Evolutionary conservation across 768 basidiomycete genomes (phyloP).

Genomic region (Collybia sp.): DNA sequence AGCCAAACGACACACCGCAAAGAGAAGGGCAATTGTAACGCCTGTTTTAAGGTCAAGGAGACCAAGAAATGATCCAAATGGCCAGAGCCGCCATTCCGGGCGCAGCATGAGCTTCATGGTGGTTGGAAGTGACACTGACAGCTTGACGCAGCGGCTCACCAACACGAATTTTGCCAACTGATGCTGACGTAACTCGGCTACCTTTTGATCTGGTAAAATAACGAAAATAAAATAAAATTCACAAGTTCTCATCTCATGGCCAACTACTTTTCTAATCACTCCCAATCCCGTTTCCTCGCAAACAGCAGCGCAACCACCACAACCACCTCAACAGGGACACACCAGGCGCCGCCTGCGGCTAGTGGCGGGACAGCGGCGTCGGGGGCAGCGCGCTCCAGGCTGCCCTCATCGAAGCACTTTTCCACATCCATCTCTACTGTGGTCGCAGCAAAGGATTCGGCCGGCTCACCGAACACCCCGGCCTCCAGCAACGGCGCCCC

Average conservation of each 20-base stretch:
- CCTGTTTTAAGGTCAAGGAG: constrained; percentile 93
- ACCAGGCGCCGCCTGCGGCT: constrained; percentile 16
- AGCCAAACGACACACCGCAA: constrained; percentile 58
- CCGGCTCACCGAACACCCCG: constrained; percentile 23
- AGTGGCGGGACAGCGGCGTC: constrained; percentile 3
- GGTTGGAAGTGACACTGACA: neutral
- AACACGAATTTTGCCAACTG: no score
- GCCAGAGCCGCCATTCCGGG: constrained; percentile 81
- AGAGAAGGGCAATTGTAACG: constrained; percentile 81
- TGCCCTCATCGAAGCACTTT: constrained; percentile 69
- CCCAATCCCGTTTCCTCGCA: constrained; percentile 65
- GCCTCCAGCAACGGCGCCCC: constrained; percentile 27
- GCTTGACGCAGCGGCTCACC: constrained; percentile 1
- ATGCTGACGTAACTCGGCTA: no score
- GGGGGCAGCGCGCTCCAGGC: constrained; percentile 32
- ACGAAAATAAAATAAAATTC: constrained; percentile 16
- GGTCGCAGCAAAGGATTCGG: constrained; percentile 34
- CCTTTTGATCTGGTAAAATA: constrained; percentile 7
- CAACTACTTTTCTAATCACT: constrained; percentile 83
- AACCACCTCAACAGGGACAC: constrained; percentile 17
- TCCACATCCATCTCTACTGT: constrained; percentile 34
- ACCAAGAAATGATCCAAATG: constrained; percentile 78
- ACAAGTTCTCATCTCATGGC: constrained; percentile 34
- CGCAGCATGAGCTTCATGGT: constrained; percentile 77
- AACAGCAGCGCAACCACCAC: constrained; percentile 32